phyloP scores from a whole-genome alignment of 345 rosid species.

The Hibiscus tridactylites region DNA sequence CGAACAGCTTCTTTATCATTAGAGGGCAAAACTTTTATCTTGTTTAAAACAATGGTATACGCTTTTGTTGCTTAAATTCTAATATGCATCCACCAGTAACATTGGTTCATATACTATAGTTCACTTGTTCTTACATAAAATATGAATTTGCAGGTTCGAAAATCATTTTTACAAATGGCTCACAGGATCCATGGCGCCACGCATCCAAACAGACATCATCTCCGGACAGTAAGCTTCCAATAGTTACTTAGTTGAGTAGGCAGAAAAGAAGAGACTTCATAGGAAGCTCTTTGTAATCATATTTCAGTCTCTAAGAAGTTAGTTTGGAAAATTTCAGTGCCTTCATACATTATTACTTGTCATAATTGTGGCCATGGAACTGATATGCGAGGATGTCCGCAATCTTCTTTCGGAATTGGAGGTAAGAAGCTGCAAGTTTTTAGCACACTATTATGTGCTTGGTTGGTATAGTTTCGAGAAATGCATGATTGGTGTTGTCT shows the following conservation, averaged over 20 bases:
- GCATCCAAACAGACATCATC: conserved; percentile 78
- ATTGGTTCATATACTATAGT: background rate
- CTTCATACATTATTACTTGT: conserved; percentile 58
- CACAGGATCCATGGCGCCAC: conserved; percentile 96
- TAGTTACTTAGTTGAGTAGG: conserved; percentile 1
- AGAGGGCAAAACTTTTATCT: background rate
- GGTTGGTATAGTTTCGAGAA: no score
- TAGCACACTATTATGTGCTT: no score
- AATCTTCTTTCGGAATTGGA: conserved; percentile 35
- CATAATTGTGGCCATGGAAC: conserved; percentile 96
- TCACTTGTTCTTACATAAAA: background rate
- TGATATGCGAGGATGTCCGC: conserved; percentile 94
- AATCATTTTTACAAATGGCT: conserved; percentile 78
- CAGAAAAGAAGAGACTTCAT: background rate
- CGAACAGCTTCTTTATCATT: background rate
- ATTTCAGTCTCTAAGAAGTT: background rate
- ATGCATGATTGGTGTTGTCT: no score
- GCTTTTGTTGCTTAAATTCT: background rate
- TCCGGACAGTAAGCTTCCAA: conserved; percentile 44
- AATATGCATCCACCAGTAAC: background rate
- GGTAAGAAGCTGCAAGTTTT: background rate
- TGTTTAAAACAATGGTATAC: background rate
- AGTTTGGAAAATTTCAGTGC: conserved; percentile 35
- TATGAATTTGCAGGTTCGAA: conserved; percentile 52
- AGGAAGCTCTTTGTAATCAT: background rate